Base-by-base conservation (phyloP, 192 early-diverging fungal species). In the Rhizophagus prolifer region DNA sequence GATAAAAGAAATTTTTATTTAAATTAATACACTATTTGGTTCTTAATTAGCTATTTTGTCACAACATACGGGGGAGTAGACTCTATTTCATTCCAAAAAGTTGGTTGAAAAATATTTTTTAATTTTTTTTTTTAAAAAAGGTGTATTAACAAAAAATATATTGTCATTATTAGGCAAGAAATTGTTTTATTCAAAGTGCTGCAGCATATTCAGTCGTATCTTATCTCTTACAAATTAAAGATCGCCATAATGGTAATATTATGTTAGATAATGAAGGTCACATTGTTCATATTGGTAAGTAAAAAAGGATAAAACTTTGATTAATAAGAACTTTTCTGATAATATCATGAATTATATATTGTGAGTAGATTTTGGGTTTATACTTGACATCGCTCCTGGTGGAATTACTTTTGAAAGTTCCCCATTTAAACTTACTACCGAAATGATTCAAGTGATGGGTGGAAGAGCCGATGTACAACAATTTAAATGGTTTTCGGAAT, bases 171-270 rank as follows among this genome's bases (percentile, higher is more conserved):
- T 59, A 93, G 82, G 96, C 96, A 4, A 93, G 95, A 58, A 92
- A 87, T 78, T 95, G 95, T 82, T 99, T 99, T 90, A 93, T 98
- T 44, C 93, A 95, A 80, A 94, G 92, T 74, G 88, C 95, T 25
- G 98, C 98, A 3, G 94, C 97, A 5, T 99, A 98, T 83, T 97
- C 95, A 30, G 88, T 99, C 28, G 90, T 98, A 16, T 89, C 95
- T 67, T 99, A 94, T 82, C 61, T 99, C 73, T 86, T 99, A 30
- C 97, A 98, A 81, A 95, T 99, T 85, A 98, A 98, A 83, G 98
- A 99, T 86, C 88, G 97, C 28, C 97, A 99, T 82, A 99, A 99
- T 84, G 97, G 97, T 65, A 99, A 99, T 85, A 98, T 99, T 78
- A 98, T 99, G 98, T 89, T 98, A 73, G 98, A 99, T 75, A 90